Evolutionary conservation across 176 grass and related monocot genomes (phyloP).

Genomic region (Avena insularis): DNA sequence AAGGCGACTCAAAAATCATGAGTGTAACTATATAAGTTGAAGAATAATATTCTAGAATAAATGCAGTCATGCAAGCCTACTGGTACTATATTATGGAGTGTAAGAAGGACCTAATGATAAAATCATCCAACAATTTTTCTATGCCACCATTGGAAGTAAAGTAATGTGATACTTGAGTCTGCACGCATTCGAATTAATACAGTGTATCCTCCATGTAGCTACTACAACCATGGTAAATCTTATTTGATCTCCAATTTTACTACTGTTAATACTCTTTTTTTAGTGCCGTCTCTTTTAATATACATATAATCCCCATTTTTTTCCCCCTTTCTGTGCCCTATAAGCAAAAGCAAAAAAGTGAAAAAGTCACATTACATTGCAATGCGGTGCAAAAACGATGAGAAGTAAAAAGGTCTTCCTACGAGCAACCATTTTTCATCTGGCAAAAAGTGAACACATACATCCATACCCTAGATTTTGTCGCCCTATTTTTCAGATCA

Average conservation of each 20-base stretch:
- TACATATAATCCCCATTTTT: no score
- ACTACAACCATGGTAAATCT: not conserved
- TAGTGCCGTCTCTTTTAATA: not conserved
- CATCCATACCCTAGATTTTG: not conserved
- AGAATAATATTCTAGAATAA: not conserved
- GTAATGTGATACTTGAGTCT: not conserved
- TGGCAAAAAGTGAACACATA: not conserved
- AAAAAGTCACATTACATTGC: no score
- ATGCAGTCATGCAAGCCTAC: not conserved
- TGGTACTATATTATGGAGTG: not conserved
- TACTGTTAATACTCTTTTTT: not conserved
- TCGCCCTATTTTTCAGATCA: not conserved
- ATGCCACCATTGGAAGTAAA: constrained; percentile 21
- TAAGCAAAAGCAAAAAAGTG: not conserved
- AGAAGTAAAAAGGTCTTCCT: no score
- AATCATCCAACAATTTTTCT: not conserved
- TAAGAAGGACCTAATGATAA: not conserved
- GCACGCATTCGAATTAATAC: constrained; percentile 7
- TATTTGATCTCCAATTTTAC: not conserved
- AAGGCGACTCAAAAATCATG: no score
- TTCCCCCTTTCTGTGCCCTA: not conserved
- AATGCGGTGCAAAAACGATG: no score
- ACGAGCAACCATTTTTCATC: not conserved
- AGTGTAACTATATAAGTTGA: not conserved
- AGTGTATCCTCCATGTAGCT: not conserved